Evolutionary conservation across 2,329 filamentous ascomycete species (phyloP), one percentile per base, ranked within the genome.

Genomic region (Aureobasidium melanogenum): DNA sequence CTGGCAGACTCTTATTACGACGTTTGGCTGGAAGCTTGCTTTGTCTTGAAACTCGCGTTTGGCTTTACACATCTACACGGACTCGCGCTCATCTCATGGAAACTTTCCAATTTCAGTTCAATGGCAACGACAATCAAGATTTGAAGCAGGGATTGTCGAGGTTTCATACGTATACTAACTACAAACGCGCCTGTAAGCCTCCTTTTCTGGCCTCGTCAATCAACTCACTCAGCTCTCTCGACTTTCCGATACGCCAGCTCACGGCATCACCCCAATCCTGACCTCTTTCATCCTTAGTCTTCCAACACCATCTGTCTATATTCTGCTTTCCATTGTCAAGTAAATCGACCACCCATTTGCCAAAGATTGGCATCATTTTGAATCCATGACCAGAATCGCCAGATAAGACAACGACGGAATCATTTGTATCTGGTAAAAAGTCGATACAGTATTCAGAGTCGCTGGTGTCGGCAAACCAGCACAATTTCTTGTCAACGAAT

Each of bases 341-440:
- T 5, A 85, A 65, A 12, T 77, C 73, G 46, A 70, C 73, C 1
- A 84, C 77, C 76, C 80, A 85, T n/a, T 72, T 69, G 0, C 84
- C 83, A n/a, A 83, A 73, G 26, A 84, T 75, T 0, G 82, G 83
- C 52, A 86, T 76, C 80, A 85, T 84, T 70, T 86, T 85, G 69
- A 85, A 85, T 0, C 79, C 82, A 66, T 86, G 83, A 0, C 83
- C 84, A 1, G 82, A 86, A 66, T 86, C 84, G 0, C 83, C 83
- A 0, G 80, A 79, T 0, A 81, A 64, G 0, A 84, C 67, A 2
- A 86, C 69, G 2, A 85, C 73, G 0, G 76, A 78, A 1, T 72
- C 71, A 1, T 70, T 68, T 0, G 76, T 80, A 0, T 73, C 69
- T 0, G 83, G 83, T 0, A 86, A 79, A 58, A 78, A 82, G 67